Evolutionary conservation across 2,329 filamentous ascomycete species (phyloP), one percentile per base, ranked within the genome.

Genomic region (Teratosphaeria epicoccoides): DNA sequence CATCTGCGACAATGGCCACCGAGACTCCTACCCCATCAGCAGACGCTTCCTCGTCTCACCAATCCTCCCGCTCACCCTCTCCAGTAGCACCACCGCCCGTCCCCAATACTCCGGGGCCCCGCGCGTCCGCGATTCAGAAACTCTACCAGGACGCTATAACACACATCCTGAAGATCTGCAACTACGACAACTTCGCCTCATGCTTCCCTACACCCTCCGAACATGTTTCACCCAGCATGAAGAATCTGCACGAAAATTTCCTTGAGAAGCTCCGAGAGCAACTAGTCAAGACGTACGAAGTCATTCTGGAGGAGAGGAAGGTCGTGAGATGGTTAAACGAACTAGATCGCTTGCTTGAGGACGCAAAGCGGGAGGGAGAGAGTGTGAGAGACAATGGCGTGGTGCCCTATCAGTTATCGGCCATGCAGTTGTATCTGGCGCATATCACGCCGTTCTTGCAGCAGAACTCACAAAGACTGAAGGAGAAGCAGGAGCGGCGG

Each of bases 181-280:
- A 74, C 9, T 78, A 81, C 63, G 69, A 71, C 47, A 83, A 82
- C 59, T 84, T 84, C 63, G 73, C 78, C 0, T 70, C 78, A 23
- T 84, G 81, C 60, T 84, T 84, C 57, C 81, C 81, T 0, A 84
- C 81, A 0, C 76, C 80, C 1, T 77, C 80, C 17, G 70, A 72
- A 59, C 71, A 81, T 59, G 78, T 78, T 10, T 76, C 79, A 1
- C 75, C 75, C 24, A 75, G 74, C 43, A 61, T 84, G 52, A 75
- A 80, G 59, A 71, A 72, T 3, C 70, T 84, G 22, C 79, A 80
- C 68, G 70, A 74, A 50, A 78, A 83, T 57, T 73, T 84, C 57
- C 77, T 78, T 43, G 73, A 74, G 48, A 76, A 81, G 58, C 64
- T 84, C 49, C 78, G 81, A 57, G 75, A 77, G 55, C 74, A 74